These are phyloP conservation scores for Neurospora sp. DNA, from an alignment of 495 filamentous ascomycete species.

Conservation along the genomic window DNA sequence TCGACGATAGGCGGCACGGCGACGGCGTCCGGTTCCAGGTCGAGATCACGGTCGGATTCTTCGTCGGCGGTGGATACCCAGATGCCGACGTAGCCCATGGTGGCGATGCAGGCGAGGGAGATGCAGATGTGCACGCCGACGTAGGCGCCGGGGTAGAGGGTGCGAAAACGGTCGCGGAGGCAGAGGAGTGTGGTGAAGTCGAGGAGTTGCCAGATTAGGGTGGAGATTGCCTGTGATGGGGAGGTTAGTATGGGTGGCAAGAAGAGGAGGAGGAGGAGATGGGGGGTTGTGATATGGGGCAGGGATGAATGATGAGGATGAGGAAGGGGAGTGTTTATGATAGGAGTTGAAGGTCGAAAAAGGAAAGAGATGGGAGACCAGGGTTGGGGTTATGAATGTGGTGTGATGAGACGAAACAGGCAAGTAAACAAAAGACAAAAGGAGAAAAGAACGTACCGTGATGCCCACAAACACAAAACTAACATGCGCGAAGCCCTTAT, in stretches of 20 bases:
- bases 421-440: not conserved
- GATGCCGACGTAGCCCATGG: constrained; percentile 14
- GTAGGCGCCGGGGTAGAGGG: constrained; percentile 28
- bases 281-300: not conserved
- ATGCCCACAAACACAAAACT: constrained; percentile 14
- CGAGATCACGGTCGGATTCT: not conserved
- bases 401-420: not conserved
- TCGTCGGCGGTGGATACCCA: constrained; percentile 14
- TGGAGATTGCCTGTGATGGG: constrained; percentile 2
- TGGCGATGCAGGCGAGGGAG: constrained; percentile 21
- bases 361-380: not conserved
- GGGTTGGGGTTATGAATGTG: not conserved
- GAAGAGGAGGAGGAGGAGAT: not conserved
- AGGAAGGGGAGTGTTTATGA: not conserved
- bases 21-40: constrained; percentile 2
- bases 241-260: not conserved
- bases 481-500: constrained; percentile 11
- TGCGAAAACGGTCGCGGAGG: constrained; percentile 9
- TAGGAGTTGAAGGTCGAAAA: not conserved
- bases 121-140: constrained; percentile 27
- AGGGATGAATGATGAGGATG: not conserved
- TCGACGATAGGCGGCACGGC: not conserved
- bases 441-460: not conserved
- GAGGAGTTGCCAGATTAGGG: constrained; percentile 9
- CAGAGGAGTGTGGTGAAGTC: constrained; percentile 8